Evolutionary conservation across 1,139 yeast genomes (phyloP), one percentile per base, ranked within the genome.

Genomic region (Pichia sp.): DNA sequence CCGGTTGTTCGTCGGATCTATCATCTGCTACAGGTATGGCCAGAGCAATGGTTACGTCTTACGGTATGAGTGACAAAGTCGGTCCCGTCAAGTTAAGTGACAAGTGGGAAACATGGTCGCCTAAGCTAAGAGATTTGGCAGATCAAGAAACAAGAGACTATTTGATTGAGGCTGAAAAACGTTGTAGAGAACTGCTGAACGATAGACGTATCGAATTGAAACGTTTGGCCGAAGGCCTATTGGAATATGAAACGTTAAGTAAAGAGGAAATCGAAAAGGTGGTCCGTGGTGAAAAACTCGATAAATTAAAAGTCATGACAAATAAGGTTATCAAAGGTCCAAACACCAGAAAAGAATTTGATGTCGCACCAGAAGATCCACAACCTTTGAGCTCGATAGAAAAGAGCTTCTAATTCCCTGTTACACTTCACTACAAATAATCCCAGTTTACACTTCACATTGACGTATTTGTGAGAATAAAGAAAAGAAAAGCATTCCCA

Each of bases 51-150:
- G 97, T 93, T 46, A 90, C 96, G 1, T 85, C 91, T 49, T 93
- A 88, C 68, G 99, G 99, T 65, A 93, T 95, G 99, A 85, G 95
- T 63, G 93, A 89, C 54, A 82, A 79, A 56, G 89, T 93, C 60
- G 99, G 99, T 1, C 99, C 99, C 6, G 90, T 93, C 41, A 84
- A 84, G 66, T 77, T 93, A 50, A 80, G 92, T 55, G 93, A 90
- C 65, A 85, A 87, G 67, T 92, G 97, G 97, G 91, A 85, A 62
- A 82, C 87, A 55, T 93, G 98, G 99, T 89, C 97, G 1, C 88
- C 92, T 12, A 82, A 84, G 61, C 80, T 95, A 51, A 80, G 95
- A 60, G 95, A 90, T 67, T 76, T 84, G 70, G 99, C 98, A 17
- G 99, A 95, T 70, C 83, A 86, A 65, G 99, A 93, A 73, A 93